These are phyloP conservation scores for Paraleonurus japonicus DNA, from an alignment of 257 asterid species.

Conservation along the genomic window DNA sequence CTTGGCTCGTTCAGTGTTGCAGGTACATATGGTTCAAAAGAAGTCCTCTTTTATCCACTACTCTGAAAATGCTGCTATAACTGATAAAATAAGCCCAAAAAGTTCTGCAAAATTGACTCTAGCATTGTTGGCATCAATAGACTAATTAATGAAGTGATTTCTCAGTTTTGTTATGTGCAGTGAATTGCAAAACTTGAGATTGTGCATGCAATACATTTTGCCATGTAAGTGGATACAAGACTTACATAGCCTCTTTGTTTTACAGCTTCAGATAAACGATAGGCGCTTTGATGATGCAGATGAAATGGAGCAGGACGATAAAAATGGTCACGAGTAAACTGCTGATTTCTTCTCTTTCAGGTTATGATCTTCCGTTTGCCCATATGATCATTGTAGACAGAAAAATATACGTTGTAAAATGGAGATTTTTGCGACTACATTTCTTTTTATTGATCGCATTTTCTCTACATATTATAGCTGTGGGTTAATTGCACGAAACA, in stretches of 20 bases:
- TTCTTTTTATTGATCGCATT: neutral
- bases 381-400: constrained; percentile 10
- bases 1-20: constrained; percentile 65
- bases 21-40: constrained; percentile 37
- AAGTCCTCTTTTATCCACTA: neutral
- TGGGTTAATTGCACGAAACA: too few species aligned
- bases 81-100: neutral
- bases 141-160: constrained; percentile 7
- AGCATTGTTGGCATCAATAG: neutral
- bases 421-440: constrained; percentile 10
- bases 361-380: neutral
- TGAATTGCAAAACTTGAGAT: neutral
- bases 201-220: neutral
- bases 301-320: constrained; percentile 62
- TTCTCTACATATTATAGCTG: neutral
- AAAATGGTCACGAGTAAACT: constrained; percentile 36
- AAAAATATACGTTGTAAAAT: constrained; percentile 15
- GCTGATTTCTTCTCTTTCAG: neutral
- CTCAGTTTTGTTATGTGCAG: neutral
- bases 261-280: constrained; percentile 92
- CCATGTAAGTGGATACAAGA: neutral
- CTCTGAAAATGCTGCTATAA: neutral
- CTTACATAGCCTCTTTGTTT: neutral
- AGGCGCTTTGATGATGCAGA: constrained; percentile 89
- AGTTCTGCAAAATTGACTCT: neutral